These are phyloP conservation scores for Gastrolobium bilobum DNA, from an alignment of 306 rosid species.

Conservation along the genomic window DNA sequence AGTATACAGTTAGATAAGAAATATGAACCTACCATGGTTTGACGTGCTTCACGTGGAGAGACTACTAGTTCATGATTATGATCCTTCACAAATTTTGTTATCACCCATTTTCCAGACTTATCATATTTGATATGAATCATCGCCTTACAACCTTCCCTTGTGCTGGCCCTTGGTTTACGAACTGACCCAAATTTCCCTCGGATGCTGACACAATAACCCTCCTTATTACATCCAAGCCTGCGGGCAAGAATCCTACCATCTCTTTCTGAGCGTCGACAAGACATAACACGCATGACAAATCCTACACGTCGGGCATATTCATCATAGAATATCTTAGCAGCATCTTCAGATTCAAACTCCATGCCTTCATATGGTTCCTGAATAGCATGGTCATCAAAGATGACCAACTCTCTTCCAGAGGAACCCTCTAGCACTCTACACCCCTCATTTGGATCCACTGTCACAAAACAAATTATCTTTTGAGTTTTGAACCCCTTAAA, in stretches of 20 bases:
- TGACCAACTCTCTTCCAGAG: slow-evolving; percentile 52
- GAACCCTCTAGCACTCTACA: slow-evolving; percentile 61
- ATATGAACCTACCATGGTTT: slow-evolving; percentile 78
- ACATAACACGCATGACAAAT: slow-evolving; percentile 98
- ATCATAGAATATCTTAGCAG: slow-evolving; percentile 93
- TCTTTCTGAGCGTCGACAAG: slow-evolving; percentile 95
- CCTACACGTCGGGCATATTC: slow-evolving; percentile 86
- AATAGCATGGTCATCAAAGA: slow-evolving; percentile 59
- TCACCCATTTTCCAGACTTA: slow-evolving; percentile 91
- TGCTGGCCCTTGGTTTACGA: slow-evolving; percentile 86
- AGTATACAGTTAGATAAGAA: slow-evolving; percentile 34
- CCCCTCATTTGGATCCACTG: slow-evolving; percentile 76
- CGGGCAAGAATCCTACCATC: slow-evolving; percentile 98
- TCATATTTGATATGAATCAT: slow-evolving; percentile 95
- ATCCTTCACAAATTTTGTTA: slow-evolving; percentile 90
- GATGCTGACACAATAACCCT: slow-evolving; percentile 84
- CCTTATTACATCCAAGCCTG: slow-evolving; percentile 95
- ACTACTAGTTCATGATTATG: slow-evolving; percentile 90
- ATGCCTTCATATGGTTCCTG: slow-evolving; percentile 86
- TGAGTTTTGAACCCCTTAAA: slow-evolving; percentile 38
- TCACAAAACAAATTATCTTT: slow-evolving; percentile 51
- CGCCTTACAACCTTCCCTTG: slow-evolving; percentile 98
- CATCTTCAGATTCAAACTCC: slow-evolving; percentile 96
- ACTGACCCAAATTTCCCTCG: slow-evolving; percentile 81
- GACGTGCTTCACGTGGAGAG: slow-evolving; percentile 97